These are phyloP conservation scores for Boletus semigastroideus DNA, from an alignment of 1,284 basidiomycete species.

Conservation along the genomic window DNA sequence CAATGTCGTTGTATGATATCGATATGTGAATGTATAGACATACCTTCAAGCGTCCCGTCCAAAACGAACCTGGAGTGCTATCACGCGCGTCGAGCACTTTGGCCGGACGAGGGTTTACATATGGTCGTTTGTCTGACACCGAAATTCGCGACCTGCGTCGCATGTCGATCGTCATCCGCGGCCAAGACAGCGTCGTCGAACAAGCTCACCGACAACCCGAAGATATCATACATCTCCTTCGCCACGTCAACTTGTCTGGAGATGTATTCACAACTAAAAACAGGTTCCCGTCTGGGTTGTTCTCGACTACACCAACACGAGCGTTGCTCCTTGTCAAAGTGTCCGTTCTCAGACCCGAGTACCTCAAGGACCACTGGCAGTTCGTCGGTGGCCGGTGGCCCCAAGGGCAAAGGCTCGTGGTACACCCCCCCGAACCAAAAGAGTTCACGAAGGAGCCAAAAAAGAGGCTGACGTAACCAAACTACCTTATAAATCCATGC, in stretches of 20 bases:
- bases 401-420: too few relatives aligned
- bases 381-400: slow-evolving; percentile 78
- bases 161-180: slow-evolving; percentile 97
- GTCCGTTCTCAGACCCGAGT: slow-evolving; percentile 96
- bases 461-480: too few relatives aligned
- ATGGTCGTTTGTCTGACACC: slow-evolving; percentile 97
- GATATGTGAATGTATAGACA: too few relatives aligned
- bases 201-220: slow-evolving; percentile 94
- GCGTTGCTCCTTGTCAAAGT: slow-evolving; percentile 87
- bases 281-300: slow-evolving; percentile 98
- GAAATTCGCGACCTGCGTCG: slow-evolving; percentile 96
- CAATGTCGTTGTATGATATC: too few relatives aligned
- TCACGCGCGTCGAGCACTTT: slow-evolving; percentile 97
- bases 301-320: slow-evolving; percentile 91
- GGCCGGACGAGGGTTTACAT: slow-evolving; percentile 97
- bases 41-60: slow-evolving; percentile 96
- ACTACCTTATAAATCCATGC: too few relatives aligned
- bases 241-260: neutral
- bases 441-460: too few relatives aligned
- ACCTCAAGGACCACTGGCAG: slow-evolving; percentile 91
- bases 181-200: slow-evolving; percentile 97
- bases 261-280: neutral
- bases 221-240: slow-evolving; percentile 69
- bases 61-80: slow-evolving; percentile 98
- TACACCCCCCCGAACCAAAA: too few relatives aligned